Percentiles rank a stretch among this genome's conserved stretches.
phyloP scores from a whole-genome alignment of 2,329 filamentous ascomycete species.

The Ophiostoma sp. region DNA sequence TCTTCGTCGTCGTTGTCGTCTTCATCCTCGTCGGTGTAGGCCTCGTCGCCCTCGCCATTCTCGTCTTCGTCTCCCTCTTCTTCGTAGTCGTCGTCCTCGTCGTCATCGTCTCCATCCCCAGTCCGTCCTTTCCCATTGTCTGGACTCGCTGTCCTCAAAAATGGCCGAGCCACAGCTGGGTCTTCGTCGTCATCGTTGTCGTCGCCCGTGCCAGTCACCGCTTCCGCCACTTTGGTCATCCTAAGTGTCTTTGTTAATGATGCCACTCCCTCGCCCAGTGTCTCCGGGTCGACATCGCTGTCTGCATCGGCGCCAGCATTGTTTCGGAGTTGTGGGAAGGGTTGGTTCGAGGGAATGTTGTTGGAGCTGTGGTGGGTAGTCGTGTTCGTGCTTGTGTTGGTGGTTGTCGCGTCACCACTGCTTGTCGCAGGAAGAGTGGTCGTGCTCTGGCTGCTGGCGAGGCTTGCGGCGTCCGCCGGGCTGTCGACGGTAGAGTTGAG shows the following conservation, averaged over 20 bases:
- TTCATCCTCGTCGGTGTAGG: slow-evolving; percentile 36
- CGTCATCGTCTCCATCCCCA: slow-evolving; percentile 29
- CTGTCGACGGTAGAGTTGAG: slow-evolving; percentile 20
- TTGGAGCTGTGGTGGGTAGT: slow-evolving; percentile 23
- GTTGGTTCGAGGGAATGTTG: slow-evolving; percentile 33
- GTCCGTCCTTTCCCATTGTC: slow-evolving; percentile 37
- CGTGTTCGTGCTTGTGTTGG: not conserved
- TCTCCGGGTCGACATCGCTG: slow-evolving; percentile 27
- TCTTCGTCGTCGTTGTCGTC: slow-evolving; percentile 15
- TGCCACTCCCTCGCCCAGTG: slow-evolving; percentile 21
- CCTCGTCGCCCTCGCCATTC: slow-evolving; percentile 18
- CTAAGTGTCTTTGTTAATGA: slow-evolving; percentile 24
- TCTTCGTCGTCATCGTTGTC: slow-evolving; percentile 61
- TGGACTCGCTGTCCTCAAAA: slow-evolving; percentile 57
- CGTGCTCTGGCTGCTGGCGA: slow-evolving; percentile 29
- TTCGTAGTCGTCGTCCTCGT: slow-evolving; percentile 37
- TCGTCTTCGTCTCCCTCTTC: slow-evolving; percentile 36
- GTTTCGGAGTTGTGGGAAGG: slow-evolving; percentile 46
- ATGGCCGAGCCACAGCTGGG: slow-evolving; percentile 57
- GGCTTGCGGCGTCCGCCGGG: slow-evolving; percentile 27
- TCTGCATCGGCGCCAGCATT: slow-evolving; percentile 42
- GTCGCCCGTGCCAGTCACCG: slow-evolving; percentile 23
- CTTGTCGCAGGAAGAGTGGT: slow-evolving; percentile 19
- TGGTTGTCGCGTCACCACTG: slow-evolving; percentile 10
- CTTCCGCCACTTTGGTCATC: not conserved